Evolutionary conservation across 1,284 basidiomycete genomes (phyloP), one percentile per base, ranked within the genome.

Genomic region (Stygiomarasmius scandens): DNA sequence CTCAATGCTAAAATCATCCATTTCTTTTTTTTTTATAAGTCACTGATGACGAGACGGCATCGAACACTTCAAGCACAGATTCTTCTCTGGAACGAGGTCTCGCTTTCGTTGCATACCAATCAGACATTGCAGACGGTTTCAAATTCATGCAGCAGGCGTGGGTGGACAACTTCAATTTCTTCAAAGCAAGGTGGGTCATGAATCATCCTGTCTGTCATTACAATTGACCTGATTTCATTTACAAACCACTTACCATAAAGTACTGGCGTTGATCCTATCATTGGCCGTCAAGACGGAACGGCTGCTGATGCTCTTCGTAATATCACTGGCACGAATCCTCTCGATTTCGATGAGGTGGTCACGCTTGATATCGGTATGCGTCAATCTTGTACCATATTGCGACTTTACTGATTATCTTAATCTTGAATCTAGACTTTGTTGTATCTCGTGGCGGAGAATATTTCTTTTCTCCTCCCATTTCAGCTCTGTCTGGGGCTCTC

Each of bases 381-480:
- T n/a, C n/a, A n/a, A 10, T 20, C 9, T 14, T n/a, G n/a, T 12
- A 32, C 29, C 12, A 36, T 14, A 22, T n/a, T 10, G 16, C 6
- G 34, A 22, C 10, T 3, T 2, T 50, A 24, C n/a, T n/a, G 12
- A 36, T 52, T 20, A 54, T 19, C 22, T 44, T 20, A 32, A 32
- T 12, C 12, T 32, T 32, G 12, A 5, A 32, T 29, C 3, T 51
- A 59, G 68, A 71, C 45, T 74, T 70, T 54, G 68, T 74, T 22
- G 59, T 69, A 3, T 70, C 72, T 1, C 65, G 66, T 10, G 73
- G 74, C 12, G 74, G 74, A 50, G 72, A 71, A 52, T 75, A 74
- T 59, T 74, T 75, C 65, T 75, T 75, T 63, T 58, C 67, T 23
- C 73, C 73, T 1, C 70, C 72, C 8, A 66, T 75, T 43, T 60